Evolutionary conservation across 805 yeast species (phyloP).

Genomic region (Kodamaea sagamina): DNA sequence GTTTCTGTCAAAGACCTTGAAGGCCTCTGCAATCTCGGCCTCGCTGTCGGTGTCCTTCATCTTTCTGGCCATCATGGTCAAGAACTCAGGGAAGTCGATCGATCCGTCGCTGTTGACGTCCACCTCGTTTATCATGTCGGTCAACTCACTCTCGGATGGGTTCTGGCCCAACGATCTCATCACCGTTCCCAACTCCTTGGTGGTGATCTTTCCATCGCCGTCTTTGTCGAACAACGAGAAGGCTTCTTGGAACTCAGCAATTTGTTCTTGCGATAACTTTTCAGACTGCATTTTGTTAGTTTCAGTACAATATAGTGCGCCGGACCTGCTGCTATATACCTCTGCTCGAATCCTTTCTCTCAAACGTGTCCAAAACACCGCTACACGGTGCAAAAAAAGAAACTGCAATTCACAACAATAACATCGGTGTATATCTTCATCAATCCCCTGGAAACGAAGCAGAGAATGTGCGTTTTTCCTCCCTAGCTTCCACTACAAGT

Average conservation of each 20-base stretch:
- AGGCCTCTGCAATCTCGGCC: constrained; percentile 96
- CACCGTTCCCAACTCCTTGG: constrained; percentile 94
- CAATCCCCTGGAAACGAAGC: no score
- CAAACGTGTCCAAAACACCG: no score
- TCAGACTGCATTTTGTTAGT: constrained; percentile 55
- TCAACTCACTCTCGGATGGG: constrained; percentile 93
- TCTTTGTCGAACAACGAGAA: constrained; percentile 96
- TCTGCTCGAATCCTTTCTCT: no score
- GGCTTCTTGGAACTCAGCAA: constrained; percentile 96
- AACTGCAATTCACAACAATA: no score
- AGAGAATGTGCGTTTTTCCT: not conserved
- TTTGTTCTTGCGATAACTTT: constrained; percentile 92
- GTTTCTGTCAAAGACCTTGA: constrained; percentile 94
- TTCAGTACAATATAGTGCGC: no score
- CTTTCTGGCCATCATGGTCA: constrained; percentile 53
- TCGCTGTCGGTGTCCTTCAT: constrained; percentile 96
- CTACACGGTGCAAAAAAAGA: no score
- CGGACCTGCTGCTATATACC: no score
- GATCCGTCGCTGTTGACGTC: constrained; percentile 92
- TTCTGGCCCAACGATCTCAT: constrained; percentile 99
- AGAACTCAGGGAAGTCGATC: constrained; percentile 50
- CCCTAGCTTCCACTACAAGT: not conserved
- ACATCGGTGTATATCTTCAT: no score
- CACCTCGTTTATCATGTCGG: constrained; percentile 96
- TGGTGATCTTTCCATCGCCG: constrained; percentile 94